phyloP scores from a whole-genome alignment of 2,329 filamentous ascomycete species.

The Cordyceps militaris region DNA sequence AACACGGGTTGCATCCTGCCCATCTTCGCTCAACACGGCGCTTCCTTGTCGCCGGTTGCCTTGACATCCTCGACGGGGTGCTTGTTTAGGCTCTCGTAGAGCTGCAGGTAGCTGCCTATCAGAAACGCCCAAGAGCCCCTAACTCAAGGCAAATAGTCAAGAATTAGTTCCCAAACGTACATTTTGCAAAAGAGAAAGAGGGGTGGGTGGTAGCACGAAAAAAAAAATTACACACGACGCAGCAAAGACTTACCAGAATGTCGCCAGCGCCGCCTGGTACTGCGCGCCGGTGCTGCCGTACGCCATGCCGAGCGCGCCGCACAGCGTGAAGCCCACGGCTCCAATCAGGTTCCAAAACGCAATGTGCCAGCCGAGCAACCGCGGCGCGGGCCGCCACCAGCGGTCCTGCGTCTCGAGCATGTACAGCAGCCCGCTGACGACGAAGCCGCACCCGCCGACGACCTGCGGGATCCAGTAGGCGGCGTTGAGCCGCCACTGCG shows the following conservation, averaged over 20 bases:
- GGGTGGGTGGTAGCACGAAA: too few species aligned
- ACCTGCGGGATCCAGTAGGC: slow-evolving; percentile 56
- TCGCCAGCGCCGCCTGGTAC: slow-evolving; percentile 1
- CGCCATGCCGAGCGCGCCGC: slow-evolving; percentile 44
- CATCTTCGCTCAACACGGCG: not conserved
- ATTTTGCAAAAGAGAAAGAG: slow-evolving; percentile 20
- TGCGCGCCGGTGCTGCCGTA: not conserved
- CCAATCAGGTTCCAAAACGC: slow-evolving; percentile 60
- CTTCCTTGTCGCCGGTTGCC: not conserved
- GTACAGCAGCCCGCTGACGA: slow-evolving; percentile 51
- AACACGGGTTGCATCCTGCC: not conserved
- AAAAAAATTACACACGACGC: too few species aligned
- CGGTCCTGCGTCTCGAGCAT: slow-evolving; percentile 59
- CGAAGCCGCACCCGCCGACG: slow-evolving; percentile 55
- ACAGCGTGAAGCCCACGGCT: slow-evolving; percentile 49
- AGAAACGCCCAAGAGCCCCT: slow-evolving; percentile 35
- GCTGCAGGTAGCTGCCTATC: slow-evolving; percentile 21
- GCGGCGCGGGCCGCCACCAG: slow-evolving; percentile 53
- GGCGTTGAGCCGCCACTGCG: slow-evolving; percentile 40
- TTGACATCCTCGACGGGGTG: slow-evolving; percentile 17
- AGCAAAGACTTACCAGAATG: slow-evolving; percentile 31
- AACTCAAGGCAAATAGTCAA: slow-evolving; percentile 29
- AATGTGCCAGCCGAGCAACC: slow-evolving; percentile 59
- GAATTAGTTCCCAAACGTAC: slow-evolving; percentile 39
- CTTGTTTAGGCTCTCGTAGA: slow-evolving; percentile 21